phyloP scores from a whole-genome alignment of 2,329 filamentous ascomycete genomes.

The Mycogone perniciosa region DNA sequence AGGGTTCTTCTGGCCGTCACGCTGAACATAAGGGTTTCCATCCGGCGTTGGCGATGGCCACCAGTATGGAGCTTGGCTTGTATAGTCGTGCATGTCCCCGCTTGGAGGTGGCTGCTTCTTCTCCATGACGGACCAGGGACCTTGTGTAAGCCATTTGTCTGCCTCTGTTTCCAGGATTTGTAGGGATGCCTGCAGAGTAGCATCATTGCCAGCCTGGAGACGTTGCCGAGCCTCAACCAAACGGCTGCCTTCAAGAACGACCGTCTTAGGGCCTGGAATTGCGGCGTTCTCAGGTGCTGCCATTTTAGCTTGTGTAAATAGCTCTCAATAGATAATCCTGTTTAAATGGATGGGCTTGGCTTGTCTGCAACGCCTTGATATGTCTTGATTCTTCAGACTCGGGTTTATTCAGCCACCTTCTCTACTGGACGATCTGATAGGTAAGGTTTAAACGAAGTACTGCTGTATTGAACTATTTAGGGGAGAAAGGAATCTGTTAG shows the following conservation, averaged over 20 bases:
- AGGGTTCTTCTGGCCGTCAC: conserved; percentile 8
- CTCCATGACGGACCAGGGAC: conserved; percentile 9
- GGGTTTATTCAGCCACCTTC: too few species aligned
- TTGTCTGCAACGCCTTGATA: too few species aligned
- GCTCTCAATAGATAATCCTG: not conserved
- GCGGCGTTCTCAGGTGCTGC: not conserved
- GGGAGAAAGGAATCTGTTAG: too few species aligned
- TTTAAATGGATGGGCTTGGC: too few species aligned
- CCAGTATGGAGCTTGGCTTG: conserved; percentile 11
- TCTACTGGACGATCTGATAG: too few species aligned
- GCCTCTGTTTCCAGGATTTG: not conserved
- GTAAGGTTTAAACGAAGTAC: too few species aligned
- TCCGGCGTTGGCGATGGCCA: conserved; percentile 6
- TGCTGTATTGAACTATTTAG: too few species aligned
- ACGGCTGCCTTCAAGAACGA: conserved; percentile 4
- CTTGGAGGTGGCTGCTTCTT: conserved; percentile 5
- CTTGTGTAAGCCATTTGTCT: conserved; percentile 7
- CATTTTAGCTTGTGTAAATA: not conserved
- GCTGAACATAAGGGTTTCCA: conserved; percentile 6
- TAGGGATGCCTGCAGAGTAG: not conserved
- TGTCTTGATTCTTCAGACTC: too few species aligned
- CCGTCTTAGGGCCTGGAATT: not conserved
- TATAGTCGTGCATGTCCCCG: conserved; percentile 9
- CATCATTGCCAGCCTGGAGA: conserved; percentile 2
- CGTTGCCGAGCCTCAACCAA: not conserved